Evolutionary conservation across 805 yeast species (phyloP).

Genomic region (Kuraishia piskuri): DNA sequence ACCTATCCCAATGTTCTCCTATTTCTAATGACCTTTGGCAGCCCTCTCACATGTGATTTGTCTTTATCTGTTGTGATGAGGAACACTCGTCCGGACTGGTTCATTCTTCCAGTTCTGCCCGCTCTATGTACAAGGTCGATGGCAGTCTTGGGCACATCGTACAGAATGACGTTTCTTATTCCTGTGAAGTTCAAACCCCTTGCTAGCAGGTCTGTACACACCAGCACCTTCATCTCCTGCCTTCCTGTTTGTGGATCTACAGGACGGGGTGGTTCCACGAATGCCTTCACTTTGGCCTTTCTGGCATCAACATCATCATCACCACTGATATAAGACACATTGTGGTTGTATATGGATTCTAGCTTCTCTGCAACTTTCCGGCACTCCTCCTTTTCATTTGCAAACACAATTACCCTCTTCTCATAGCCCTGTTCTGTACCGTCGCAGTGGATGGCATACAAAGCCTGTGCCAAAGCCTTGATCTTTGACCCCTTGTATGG

Average conservation of each 20-base stretch:
- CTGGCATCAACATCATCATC: conserved; percentile 57
- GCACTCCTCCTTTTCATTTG: conserved; percentile 64
- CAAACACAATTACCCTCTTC: conserved; percentile 79
- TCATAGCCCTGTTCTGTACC: conserved; percentile 70
- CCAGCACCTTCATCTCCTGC: conserved; percentile 51
- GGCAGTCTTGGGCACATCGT: conserved; percentile 79
- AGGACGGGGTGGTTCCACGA: conserved; percentile 50
- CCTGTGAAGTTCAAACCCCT: conserved; percentile 84
- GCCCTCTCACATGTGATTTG: conserved; percentile 74
- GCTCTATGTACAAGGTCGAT: conserved; percentile 85
- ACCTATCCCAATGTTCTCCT: conserved; percentile 28
- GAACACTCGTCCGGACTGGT: conserved; percentile 80
- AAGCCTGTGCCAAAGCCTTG: conserved; percentile 80
- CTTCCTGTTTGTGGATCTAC: conserved; percentile 19
- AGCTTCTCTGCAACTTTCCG: conserved; percentile 48
- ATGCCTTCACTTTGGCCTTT: conserved; percentile 43
- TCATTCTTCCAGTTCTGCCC: conserved; percentile 93
- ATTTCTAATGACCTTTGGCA: conserved; percentile 59
- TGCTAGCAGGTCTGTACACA: conserved; percentile 84
- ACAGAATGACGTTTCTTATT: conserved; percentile 71
- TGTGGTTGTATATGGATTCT: conserved; percentile 39
- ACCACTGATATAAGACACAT: conserved; percentile 61
- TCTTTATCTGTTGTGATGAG: conserved; percentile 61
- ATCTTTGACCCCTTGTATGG: conserved; percentile 83
- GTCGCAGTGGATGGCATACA: conserved; percentile 78